Conservation (phyloP, 352 stramenopile species). For the Phytophthora pistaciae region DNA sequence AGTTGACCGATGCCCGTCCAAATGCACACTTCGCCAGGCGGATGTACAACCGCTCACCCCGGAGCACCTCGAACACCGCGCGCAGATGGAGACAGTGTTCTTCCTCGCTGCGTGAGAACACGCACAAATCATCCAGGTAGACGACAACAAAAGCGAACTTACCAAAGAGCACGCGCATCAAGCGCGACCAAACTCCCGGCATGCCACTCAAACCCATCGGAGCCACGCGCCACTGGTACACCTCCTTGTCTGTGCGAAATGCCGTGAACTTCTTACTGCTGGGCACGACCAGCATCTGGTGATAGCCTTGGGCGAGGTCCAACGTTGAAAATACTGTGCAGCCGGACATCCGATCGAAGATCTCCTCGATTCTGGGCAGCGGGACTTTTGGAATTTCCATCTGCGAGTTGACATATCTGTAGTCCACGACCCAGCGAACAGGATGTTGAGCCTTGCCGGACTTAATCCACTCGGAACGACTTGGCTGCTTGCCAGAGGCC, state of each 20-base stretch:
- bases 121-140: background rate
- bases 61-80: constrained; percentile 30
- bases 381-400: background rate
- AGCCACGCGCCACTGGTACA: background rate
- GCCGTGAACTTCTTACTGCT: background rate
- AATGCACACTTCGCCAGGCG: constrained; percentile 38
- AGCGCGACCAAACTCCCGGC: background rate
- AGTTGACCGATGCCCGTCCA: constrained; percentile 19
- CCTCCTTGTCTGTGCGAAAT: background rate
- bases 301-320: background rate
- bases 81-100: background rate
- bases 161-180: background rate
- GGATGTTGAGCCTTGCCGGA: background rate
- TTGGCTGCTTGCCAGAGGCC: too few relatives aligned
- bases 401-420: background rate
- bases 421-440: background rate
- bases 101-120: background rate
- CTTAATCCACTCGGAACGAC: background rate
- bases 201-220: background rate
- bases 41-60: constrained; percentile 27
- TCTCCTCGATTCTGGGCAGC: background rate
- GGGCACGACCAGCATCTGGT: background rate
- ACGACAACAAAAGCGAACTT: background rate
- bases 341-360: background rate
- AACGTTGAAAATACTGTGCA: background rate